Conservation (phyloP, 768 basidiomycete genomes). For the Naganishia kalamii region DNA sequence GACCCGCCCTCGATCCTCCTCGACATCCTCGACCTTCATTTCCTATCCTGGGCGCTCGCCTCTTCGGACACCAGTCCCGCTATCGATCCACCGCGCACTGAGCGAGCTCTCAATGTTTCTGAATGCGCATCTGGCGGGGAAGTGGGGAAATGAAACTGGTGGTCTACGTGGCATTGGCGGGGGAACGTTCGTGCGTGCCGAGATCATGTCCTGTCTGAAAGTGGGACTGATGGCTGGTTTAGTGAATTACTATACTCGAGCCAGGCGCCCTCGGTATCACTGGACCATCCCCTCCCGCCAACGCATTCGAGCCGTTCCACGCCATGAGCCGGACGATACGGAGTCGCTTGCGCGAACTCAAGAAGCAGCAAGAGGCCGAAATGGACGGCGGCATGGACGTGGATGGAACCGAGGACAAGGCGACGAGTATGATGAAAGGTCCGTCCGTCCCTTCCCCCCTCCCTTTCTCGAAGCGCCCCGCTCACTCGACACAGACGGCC, state of each 20-base stretch:
- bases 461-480: too few species aligned
- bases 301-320: constrained; percentile 78
- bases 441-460: constrained; percentile 53
- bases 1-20: constrained; percentile 58
- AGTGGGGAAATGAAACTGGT: constrained; percentile 88
- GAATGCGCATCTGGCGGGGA: constrained; percentile 83
- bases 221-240: too few species aligned
- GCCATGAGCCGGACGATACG: constrained; percentile 65
- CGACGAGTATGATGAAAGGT: constrained; percentile 23
- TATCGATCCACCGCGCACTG: constrained; percentile 66
- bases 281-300: constrained; percentile 47
- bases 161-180: constrained; percentile 66
- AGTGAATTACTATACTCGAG: constrained; percentile 76
- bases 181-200: constrained; percentile 39
- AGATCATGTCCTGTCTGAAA: too few species aligned
- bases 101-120: constrained; percentile 81
- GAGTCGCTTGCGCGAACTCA: constrained; percentile 57
- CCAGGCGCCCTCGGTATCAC: constrained; percentile 38
- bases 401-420: constrained; percentile 35
- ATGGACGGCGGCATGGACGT: constrained; percentile 51
- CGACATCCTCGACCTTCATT: constrained; percentile 77
- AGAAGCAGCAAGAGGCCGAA: constrained; percentile 48
- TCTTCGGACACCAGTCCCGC: constrained; percentile 50
- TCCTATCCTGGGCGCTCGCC: constrained; percentile 72
- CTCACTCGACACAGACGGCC: constrained; percentile 28